Base-by-base conservation (phyloP, 495 filamentous ascomycete genomes). In the Xylaria cubensis region DNA sequence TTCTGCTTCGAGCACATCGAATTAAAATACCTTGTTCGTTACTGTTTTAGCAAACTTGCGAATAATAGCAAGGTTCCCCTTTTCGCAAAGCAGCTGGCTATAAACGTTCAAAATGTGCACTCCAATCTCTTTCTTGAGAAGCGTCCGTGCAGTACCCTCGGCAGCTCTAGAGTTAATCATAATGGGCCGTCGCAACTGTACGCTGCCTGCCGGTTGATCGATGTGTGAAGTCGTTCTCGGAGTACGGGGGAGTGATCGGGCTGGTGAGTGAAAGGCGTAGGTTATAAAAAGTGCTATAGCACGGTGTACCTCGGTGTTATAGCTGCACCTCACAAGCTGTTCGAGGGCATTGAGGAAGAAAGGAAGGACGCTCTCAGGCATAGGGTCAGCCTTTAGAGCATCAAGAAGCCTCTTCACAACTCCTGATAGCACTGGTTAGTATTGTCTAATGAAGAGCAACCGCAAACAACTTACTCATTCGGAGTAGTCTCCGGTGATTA, bases 251-350 rank as follows among this genome's bases (percentile, higher is more conserved):
- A 83, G 73, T 9, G 85, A 87, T 44, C 77, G 79, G 5, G 82
- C 69, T 0, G 84, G 86, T 68, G 91, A 91, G 78, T 98, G 95
- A 65, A 98, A 87, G 7, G 93, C 91, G 78, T 95, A 98, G 0
- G 95, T 97, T 71, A 99, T 92, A 73, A 96, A 98, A 58, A 97
- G 86, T 21, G 97, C 92, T 39, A 99, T 82, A n/a, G 93, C 93
- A 29, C 94, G 90, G 55, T 96, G 88, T 51, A 94, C 88, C 78
- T 97, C 94, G 13, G 91, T 90, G 72, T 92, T 93, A 73, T 93
- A 86, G 70, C 92, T 94, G 75, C 88, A 91, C 72, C 91, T 91
- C 53, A 98, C 87, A 63, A 98, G 85, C 32, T 88, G 90, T 73
- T 88, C 88, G 64, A 99, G 92, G 2, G 95, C 90, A 36, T 86